Conservation (phyloP, 75 land plant species). For the Isoetes taiwanensis region DNA sequence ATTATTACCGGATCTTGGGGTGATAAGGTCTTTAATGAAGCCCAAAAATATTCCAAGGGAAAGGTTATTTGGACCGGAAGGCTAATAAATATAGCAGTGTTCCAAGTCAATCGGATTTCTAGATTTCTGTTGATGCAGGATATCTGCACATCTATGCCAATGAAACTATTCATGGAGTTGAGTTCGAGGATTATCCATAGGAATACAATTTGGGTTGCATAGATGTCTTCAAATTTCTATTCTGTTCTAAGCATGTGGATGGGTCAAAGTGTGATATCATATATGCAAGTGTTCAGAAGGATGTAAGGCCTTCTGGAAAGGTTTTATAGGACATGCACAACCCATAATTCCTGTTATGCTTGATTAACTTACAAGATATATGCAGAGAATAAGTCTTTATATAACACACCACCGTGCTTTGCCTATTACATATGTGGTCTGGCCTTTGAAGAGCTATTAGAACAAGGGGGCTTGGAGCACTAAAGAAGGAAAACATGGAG, state of each 20-base stretch:
- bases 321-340: not conserved
- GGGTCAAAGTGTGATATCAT: not conserved
- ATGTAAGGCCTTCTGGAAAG: conserved; percentile 2
- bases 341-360: not conserved
- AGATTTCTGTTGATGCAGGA: too few relatives aligned
- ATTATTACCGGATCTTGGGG: too few relatives aligned
- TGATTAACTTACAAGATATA: not conserved
- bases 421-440: conserved; percentile 2
- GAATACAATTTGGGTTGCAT: not conserved
- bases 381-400: not conserved
- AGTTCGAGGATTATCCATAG: not conserved
- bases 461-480: not conserved
- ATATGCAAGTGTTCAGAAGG: not conserved
- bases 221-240: conserved; percentile 4
- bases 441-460: not conserved
- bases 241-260: conserved; percentile 3
- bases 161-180: conserved; percentile 1
- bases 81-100: too few relatives aligned
- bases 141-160: not conserved
- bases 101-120: too few relatives aligned
- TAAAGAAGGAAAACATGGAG: not conserved
- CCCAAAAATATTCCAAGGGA: too few relatives aligned
- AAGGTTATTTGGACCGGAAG: too few relatives aligned
- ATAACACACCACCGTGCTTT: conserved; percentile 4
- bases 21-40: too few relatives aligned